Evolutionary conservation across 2,329 filamentous ascomycete genomes (phyloP).

Genomic region (Rutstroemia sp.): DNA sequence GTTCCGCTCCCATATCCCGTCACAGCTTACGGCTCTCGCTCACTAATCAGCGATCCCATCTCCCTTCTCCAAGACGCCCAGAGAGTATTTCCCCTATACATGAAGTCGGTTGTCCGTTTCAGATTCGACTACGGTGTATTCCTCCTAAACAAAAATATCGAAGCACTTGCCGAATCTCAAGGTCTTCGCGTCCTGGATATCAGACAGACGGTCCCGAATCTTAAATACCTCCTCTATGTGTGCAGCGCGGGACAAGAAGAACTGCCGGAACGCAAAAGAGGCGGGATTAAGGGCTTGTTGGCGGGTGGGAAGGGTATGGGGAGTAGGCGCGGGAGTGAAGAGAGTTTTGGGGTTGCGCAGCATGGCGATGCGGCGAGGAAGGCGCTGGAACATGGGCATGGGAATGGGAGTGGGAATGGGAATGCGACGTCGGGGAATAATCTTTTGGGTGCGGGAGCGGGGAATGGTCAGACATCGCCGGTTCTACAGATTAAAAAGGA

Average conservation of each 20-base stretch:
- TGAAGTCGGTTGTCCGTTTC: conserved; percentile 66
- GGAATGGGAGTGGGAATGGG: conserved; percentile 1
- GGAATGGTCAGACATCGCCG: conserved; percentile 3
- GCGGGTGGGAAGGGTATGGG: conserved; percentile 30
- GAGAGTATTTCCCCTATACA: conserved; percentile 74
- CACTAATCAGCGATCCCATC: conserved; percentile 70
- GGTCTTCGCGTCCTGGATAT: conserved; percentile 81
- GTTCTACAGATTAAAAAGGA: conserved; percentile 1
- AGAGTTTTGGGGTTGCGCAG: conserved; percentile 18
- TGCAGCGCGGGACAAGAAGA: conserved; percentile 70
- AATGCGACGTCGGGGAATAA: neutral
- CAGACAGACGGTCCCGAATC: conserved; percentile 82
- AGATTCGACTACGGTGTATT: conserved; percentile 96
- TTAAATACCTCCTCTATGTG: conserved; percentile 88
- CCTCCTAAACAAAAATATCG: conserved; percentile 92
- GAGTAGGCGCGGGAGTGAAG: conserved; percentile 26
- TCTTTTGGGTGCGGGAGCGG: conserved; percentile 9
- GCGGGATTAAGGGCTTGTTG: conserved; percentile 53
- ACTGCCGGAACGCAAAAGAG: conserved; percentile 52
- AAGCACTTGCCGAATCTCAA: conserved; percentile 56
- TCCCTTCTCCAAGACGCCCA: conserved; percentile 40
- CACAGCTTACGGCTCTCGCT: conserved; percentile 63
- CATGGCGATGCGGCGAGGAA: conserved; percentile 21
- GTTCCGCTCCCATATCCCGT: conserved; percentile 77
- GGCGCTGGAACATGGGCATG: conserved; percentile 20